These are phyloP conservation scores for Porodaedalea pini DNA, from an alignment of 1,284 basidiomycete genomes.

Conservation along the genomic window DNA sequence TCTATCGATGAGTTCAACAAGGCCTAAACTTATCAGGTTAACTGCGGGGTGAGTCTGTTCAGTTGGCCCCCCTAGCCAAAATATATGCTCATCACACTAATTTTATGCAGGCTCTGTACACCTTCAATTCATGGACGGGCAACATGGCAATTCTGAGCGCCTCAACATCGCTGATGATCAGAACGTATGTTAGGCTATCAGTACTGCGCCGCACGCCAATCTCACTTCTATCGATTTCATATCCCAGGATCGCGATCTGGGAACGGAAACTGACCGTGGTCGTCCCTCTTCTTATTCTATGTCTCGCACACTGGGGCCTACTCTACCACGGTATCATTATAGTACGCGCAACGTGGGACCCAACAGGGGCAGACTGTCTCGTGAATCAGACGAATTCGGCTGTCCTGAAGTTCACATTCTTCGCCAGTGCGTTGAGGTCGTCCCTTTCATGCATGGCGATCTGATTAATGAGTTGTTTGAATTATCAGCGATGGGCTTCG, in stretches of 20 bases:
- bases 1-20: neutral
- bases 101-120: slow-evolving; percentile 51
- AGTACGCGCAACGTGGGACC: slow-evolving; percentile 52
- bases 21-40: slow-evolving; percentile 40
- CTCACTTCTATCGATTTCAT: neutral
- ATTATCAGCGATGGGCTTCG: slow-evolving; percentile 59
- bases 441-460: neutral
- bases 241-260: slow-evolving; percentile 62
- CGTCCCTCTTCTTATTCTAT: slow-evolving; percentile 48
- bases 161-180: slow-evolving; percentile 65
- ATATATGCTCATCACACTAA: slow-evolving; percentile 9
- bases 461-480: neutral
- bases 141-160: slow-evolving; percentile 62
- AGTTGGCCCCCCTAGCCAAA: slow-evolving; percentile 1
- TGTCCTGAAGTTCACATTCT: slow-evolving; percentile 60
- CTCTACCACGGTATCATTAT: slow-evolving; percentile 68
- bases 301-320: slow-evolving; percentile 60
- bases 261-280: slow-evolving; percentile 51
- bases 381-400: slow-evolving; percentile 51
- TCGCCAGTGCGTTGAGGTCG: slow-evolving; percentile 51
- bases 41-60: slow-evolving; percentile 50
- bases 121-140: slow-evolving; percentile 45
- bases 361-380: slow-evolving; percentile 38
- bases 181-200: slow-evolving; percentile 45
- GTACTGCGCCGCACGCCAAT: neutral